A percentile compares a stretch with the other conserved stretches of the same genome.
Evolutionary conservation across 257 asterid species (phyloP).

Genomic region (Primulina tabacum): DNA sequence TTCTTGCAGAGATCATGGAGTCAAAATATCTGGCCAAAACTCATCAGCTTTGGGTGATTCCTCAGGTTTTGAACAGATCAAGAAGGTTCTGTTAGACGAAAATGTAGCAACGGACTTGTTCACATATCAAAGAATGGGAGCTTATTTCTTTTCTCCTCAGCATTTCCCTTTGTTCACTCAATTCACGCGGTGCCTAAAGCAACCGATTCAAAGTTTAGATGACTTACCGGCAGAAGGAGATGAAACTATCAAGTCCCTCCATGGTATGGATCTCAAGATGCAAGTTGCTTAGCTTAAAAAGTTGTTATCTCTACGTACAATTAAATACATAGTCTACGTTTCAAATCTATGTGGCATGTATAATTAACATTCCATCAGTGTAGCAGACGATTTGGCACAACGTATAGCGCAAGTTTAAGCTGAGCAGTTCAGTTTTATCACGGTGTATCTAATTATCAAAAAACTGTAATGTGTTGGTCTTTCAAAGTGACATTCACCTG

Average conservation of each 20-base stretch:
- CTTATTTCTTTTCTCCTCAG: slow-evolving; percentile 77
- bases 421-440: neutral
- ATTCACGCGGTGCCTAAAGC: slow-evolving; percentile 46
- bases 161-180: slow-evolving; percentile 60
- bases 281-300: slow-evolving; percentile 45
- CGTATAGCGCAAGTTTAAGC: neutral
- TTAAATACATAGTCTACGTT: neutral
- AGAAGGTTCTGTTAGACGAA: slow-evolving; percentile 40
- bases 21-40: slow-evolving; percentile 54
- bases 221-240: slow-evolving; percentile 40
- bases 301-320: neutral
- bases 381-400: neutral
- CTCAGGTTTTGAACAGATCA: slow-evolving; percentile 52
- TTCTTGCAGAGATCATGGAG: slow-evolving; percentile 45
- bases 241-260: slow-evolving; percentile 23
- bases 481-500: neutral
- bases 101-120: slow-evolving; percentile 44
- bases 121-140: slow-evolving; percentile 89
- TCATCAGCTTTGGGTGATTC: slow-evolving; percentile 33
- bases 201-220: slow-evolving; percentile 36
- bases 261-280: slow-evolving; percentile 40
- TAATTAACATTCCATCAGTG: neutral
- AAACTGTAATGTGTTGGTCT: neutral
- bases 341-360: neutral
- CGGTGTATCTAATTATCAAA: neutral